These are phyloP conservation scores for Ustilago crameri DNA, from an alignment of 1,284 basidiomycete species.

Conservation along the genomic window DNA sequence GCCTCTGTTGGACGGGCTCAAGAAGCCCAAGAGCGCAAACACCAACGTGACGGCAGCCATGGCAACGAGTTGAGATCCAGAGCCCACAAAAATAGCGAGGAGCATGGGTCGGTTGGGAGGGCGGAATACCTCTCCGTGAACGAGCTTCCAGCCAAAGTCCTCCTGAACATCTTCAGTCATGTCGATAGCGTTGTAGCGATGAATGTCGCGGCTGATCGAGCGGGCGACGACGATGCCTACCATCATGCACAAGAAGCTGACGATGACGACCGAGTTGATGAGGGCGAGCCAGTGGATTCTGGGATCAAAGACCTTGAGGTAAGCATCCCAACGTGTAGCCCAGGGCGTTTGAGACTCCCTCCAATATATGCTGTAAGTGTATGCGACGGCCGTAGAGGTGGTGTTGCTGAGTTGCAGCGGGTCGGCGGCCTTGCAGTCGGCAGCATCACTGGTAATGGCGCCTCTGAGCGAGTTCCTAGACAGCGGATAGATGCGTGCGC, in stretches of 20 bases:
- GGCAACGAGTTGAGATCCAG: constrained; percentile 86
- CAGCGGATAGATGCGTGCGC: constrained; percentile 62
- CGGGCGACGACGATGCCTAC: constrained; percentile 89
- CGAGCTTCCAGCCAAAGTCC: constrained; percentile 97
- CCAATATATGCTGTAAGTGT: constrained; percentile 91
- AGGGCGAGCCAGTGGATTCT: constrained; percentile 82
- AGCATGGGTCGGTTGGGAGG: constrained; percentile 79
- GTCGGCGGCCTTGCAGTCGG: constrained; percentile 49
- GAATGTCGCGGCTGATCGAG: constrained; percentile 89
- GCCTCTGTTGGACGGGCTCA: constrained; percentile 94
- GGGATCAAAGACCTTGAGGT: constrained; percentile 70
- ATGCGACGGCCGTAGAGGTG: constrained; percentile 77
- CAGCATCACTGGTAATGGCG: constrained; percentile 14
- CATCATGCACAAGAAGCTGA: constrained; percentile 84
- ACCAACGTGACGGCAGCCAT: constrained; percentile 94
- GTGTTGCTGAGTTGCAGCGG: constrained; percentile 71
- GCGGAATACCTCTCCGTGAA: constrained; percentile 96
- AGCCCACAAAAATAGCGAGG: constrained; percentile 86
- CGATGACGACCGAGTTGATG: constrained; percentile 81
- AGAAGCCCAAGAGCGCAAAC: constrained; percentile 95
- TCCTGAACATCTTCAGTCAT: constrained; percentile 95
- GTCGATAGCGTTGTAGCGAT: constrained; percentile 95
- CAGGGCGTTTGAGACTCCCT: constrained; percentile 78
- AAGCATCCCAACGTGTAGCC: constrained; percentile 96
- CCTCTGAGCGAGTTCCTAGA: constrained; percentile 52